Evolutionary conservation across 495 filamentous ascomycete species (phyloP).

Genomic region (Lasiosphaeriaceae sp.): DNA sequence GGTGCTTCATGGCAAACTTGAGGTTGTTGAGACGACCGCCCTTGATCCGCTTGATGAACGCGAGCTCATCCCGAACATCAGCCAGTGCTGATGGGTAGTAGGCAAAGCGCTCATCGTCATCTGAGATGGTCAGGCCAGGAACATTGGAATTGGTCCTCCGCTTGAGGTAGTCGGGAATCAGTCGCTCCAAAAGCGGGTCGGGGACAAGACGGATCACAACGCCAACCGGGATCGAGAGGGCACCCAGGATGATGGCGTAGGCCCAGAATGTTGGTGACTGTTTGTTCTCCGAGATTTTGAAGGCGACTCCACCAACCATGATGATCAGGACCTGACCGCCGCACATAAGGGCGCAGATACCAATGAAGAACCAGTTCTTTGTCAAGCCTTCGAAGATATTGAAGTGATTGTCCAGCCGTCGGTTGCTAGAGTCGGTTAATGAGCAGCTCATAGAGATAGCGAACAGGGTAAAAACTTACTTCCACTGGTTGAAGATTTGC

Average conservation of each 20-base stretch:
- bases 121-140: conserved; percentile 60
- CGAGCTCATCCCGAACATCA: conserved; percentile 75
- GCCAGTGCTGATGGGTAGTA: conserved; percentile 69
- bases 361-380: conserved; percentile 76
- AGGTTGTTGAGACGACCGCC: conserved; percentile 87
- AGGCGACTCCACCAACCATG: conserved; percentile 69
- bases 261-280: conserved; percentile 71
- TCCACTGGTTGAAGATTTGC: conserved; percentile 96
- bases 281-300: conserved; percentile 56
- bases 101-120: conserved; percentile 65
- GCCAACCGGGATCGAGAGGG: conserved; percentile 71
- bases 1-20: conserved; percentile 78
- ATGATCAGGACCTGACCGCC: conserved; percentile 78
- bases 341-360: conserved; percentile 76
- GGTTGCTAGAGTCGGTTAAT: conserved; percentile 53
- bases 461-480: conserved; percentile 47
- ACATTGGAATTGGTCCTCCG: conserved; percentile 46
- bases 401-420: conserved; percentile 80
- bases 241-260: conserved; percentile 66
- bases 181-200: conserved; percentile 55
- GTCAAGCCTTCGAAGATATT: conserved; percentile 84
- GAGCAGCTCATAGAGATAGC: neutral
- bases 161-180: conserved; percentile 67
- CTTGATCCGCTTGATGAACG: conserved; percentile 85
- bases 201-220: conserved; percentile 61